Percentiles rank a stretch among this genome's conserved stretches.
Conservation (phyloP, 768 basidiomycete species). For the Termitomyces sp. region DNA sequence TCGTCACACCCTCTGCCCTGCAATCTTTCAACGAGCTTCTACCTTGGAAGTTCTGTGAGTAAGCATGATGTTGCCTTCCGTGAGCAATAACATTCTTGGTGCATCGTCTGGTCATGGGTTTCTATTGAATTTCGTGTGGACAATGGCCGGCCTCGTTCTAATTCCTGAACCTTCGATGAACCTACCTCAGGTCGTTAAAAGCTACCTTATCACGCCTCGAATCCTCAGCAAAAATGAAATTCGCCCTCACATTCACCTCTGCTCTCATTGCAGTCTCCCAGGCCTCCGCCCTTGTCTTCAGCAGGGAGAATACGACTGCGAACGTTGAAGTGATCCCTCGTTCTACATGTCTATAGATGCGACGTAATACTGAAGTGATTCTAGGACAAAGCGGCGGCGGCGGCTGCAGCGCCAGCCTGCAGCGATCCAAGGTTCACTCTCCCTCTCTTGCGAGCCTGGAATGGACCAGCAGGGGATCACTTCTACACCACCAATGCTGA, state of each 20-base stretch:
- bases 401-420: neutral
- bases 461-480: neutral
- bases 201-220: neutral
- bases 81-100: neutral
- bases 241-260: neutral
- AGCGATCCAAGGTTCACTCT: slow-evolving; percentile 6
- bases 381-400: neutral
- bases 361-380: neutral
- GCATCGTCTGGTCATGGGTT: neutral
- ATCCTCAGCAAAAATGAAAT: neutral
- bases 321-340: neutral
- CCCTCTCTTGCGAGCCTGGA: slow-evolving; percentile 7
- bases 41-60: neutral
- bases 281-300: neutral
- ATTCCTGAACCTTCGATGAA: neutral
- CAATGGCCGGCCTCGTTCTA: neutral
- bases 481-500: slow-evolving; percentile 10
- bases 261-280: neutral
- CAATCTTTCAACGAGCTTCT: neutral
- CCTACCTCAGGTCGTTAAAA: neutral
- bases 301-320: neutral
- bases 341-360: neutral
- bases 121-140: neutral
- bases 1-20: neutral
- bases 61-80: neutral